These are phyloP conservation scores for Epichloe coenophiala DNA, from an alignment of 2,329 filamentous ascomycete species.

Conservation along the genomic window DNA sequence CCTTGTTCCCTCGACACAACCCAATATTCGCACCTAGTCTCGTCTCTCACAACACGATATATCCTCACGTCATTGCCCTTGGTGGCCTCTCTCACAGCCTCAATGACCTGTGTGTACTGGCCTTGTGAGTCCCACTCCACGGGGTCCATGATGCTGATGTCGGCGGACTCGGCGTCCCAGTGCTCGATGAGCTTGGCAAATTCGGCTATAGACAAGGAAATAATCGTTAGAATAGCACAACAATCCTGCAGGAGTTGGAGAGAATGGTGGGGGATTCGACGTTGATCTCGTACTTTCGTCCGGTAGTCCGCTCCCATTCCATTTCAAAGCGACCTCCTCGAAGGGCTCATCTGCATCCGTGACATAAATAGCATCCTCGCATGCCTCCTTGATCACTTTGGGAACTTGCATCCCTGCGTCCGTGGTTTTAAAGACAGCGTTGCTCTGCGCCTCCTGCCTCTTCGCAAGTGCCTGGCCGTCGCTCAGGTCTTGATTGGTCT, in stretches of 20 bases:
- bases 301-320: slow-evolving; percentile 39
- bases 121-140: slow-evolving; percentile 61
- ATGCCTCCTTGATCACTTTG: slow-evolving; percentile 34
- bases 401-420: slow-evolving; percentile 48
- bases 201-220: slow-evolving; percentile 36
- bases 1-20: slow-evolving; percentile 51
- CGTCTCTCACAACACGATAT: slow-evolving; percentile 53
- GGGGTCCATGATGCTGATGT: slow-evolving; percentile 52
- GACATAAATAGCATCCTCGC: slow-evolving; percentile 49
- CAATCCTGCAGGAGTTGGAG: not conserved
- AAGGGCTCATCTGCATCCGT: slow-evolving; percentile 84
- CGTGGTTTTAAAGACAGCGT: slow-evolving; percentile 33
- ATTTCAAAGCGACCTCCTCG: slow-evolving; percentile 57
- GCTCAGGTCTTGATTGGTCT: slow-evolving; percentile 69
- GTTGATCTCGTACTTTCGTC: slow-evolving; percentile 41
- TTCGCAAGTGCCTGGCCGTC: slow-evolving; percentile 19
- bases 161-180: slow-evolving; percentile 35
- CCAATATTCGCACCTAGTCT: slow-evolving; percentile 64
- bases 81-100: slow-evolving; percentile 52
- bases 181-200: slow-evolving; percentile 56
- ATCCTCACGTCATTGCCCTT: slow-evolving; percentile 58
- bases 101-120: slow-evolving; percentile 54
- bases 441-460: slow-evolving; percentile 10
- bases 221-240: not conserved
- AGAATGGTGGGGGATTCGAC: not conserved